phyloP scores from a whole-genome alignment of 1,284 basidiomycete species.

The Pseudozyma sp. region DNA sequence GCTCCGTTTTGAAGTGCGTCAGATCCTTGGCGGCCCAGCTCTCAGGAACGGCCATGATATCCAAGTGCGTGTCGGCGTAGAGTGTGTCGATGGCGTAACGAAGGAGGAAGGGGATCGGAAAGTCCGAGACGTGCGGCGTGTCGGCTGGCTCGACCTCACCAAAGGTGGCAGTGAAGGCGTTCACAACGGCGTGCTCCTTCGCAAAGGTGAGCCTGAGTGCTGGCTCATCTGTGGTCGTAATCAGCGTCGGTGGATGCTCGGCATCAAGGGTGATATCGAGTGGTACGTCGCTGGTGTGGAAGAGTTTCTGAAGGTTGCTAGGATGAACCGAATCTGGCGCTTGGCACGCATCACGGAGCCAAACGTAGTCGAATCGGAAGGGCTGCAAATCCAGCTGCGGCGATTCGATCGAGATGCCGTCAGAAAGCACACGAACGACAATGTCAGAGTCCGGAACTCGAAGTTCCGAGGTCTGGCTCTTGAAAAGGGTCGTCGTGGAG shows the following conservation, averaged over 20 bases:
- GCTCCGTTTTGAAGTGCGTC: constrained; percentile 47
- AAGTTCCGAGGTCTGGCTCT: constrained; percentile 7
- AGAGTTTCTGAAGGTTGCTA: constrained; percentile 80
- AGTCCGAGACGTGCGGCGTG: constrained; percentile 53
- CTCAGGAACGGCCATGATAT: constrained; percentile 52
- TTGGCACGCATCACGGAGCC: constrained; percentile 75
- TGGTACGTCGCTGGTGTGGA: constrained; percentile 74
- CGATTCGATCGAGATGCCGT: constrained; percentile 65
- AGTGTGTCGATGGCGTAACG: constrained; percentile 71
- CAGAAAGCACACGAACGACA: constrained; percentile 24
- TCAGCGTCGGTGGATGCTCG: constrained; percentile 51
- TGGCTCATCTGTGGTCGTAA: constrained; percentile 22
- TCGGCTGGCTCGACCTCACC: constrained; percentile 20
- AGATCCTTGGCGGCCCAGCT: constrained; percentile 61
- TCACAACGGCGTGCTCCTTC: constrained; percentile 46
- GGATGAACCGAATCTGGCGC: constrained; percentile 77
- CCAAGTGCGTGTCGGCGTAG: constrained; percentile 58
- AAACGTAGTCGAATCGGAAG: constrained; percentile 63
- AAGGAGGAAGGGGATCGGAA: constrained; percentile 70
- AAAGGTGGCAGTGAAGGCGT: constrained; percentile 59
- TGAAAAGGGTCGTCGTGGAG: constrained; percentile 5
- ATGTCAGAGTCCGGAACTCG: constrained; percentile 35
- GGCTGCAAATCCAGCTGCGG: constrained; percentile 48
- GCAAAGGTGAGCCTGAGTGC: constrained; percentile 46
- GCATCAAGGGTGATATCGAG: constrained; percentile 70